Evolutionary conservation across 371 early-diverging fungal genomes (phyloP).

Genomic region (Rhizopus microsporus): DNA sequence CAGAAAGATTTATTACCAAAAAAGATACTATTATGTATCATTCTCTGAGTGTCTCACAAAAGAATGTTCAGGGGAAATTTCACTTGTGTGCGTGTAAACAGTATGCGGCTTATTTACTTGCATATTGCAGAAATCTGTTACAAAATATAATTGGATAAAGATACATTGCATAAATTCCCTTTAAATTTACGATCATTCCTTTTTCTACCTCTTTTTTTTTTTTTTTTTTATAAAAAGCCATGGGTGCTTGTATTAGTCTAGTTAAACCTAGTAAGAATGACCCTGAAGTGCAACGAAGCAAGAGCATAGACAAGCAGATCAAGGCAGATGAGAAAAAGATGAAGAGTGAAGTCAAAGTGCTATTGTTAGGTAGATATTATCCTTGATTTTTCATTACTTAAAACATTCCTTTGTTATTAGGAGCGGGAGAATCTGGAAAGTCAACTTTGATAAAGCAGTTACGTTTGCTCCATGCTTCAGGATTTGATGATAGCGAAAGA

Average conservation of each 20-base stretch:
- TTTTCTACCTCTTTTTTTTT: neutral
- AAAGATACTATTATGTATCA: no score
- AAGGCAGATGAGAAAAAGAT: constrained; percentile 71
- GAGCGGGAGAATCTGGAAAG: constrained; percentile 91
- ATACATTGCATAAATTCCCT: constrained; percentile 1
- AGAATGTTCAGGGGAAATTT: no score
- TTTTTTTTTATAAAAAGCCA: constrained; percentile 7
- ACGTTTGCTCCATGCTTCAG: constrained; percentile 89
- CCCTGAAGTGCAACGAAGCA: constrained; percentile 46
- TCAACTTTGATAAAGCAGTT: constrained; percentile 92
- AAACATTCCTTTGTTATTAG: constrained; percentile 38
- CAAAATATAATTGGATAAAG: neutral
- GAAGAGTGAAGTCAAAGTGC: constrained; percentile 84
- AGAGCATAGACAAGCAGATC: constrained; percentile 77
- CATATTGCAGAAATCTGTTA: no score
- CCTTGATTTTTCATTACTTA: neutral
- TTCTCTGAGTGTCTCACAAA: no score
- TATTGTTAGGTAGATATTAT: constrained; percentile 66
- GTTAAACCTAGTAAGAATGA: constrained; percentile 1
- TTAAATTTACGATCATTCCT: neutral
- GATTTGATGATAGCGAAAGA: constrained; percentile 80
- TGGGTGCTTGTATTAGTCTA: constrained; percentile 28
- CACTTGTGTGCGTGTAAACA: no score
- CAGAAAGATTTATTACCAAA: no score
- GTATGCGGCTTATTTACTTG: no score